Base-by-base conservation (phyloP, 495 filamentous ascomycete genomes). In the Platismatia glauca region DNA sequence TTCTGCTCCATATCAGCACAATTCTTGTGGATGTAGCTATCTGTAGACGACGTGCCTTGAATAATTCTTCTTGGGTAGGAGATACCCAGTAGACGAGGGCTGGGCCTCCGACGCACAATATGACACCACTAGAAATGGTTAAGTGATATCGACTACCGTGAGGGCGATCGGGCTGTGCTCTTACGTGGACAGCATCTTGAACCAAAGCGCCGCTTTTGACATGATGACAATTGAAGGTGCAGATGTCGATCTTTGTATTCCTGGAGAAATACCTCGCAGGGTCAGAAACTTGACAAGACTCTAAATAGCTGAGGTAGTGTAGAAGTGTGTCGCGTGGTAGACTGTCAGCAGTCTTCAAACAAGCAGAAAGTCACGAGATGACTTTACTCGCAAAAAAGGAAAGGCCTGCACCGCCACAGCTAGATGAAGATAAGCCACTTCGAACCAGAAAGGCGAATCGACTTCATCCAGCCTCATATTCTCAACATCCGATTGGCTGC, bases 41-140 rank as follows among this genome's bases (percentile, higher is more conserved):
- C 34, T 46, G 35, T 27, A 33, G 60, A 48, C 16, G 27, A 60
- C 72, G 56, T 71, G 81, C 82, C 70, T 80, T 81, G 78, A 95
- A 89, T 12, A 97, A 79, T 75, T 97, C 91, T 72, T 96, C 94
- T 66, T 96, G 90, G 9, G 89, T 84, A 5, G 95, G 94, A 57
- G 84, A 82, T 43, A 97, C 77, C 66, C 82, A 95, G 70, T 82
- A 78, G n/a, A 91, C 84, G 53, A 97, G 75, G 7, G 89, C 87
- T 37, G 93, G 93, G 31, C 94, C 94, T 44, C 94, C 94, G 65
- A 96, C 77, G 73, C 81, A 84, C 55, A 91, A 76, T 38, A 78
- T 77, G 37, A 76, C 79, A 55, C 86, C 86, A 50, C 92, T 97
- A 67, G 64, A 35, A 24, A 35, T 8, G 60, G 44, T 59, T 53